Evolutionary conservation across 495 filamentous ascomycete species (phyloP).

Genomic region (Platismatia glauca): DNA sequence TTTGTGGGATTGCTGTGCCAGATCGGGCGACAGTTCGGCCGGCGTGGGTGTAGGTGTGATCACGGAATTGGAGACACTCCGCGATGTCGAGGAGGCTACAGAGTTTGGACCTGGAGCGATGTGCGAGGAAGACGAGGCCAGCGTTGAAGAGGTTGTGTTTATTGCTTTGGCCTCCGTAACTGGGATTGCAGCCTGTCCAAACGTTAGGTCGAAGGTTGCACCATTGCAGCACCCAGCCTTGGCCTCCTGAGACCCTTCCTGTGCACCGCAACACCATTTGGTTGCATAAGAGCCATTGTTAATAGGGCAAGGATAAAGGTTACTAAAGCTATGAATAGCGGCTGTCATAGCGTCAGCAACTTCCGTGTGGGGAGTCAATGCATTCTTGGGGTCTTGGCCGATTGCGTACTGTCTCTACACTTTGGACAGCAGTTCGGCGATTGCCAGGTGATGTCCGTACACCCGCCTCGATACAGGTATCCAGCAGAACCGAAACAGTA

Average conservation of each 20-base stretch:
- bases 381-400: not conserved
- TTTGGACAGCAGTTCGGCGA: conserved; percentile 12
- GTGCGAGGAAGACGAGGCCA: not conserved
- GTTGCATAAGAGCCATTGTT: not conserved
- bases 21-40: not conserved
- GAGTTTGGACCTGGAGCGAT: not conserved
- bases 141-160: not conserved
- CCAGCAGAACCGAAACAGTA: not conserved
- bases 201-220: not conserved
- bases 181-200: not conserved
- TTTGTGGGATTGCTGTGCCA: not conserved
- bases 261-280: not conserved
- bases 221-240: not conserved
- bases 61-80: not conserved
- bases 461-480: conserved; percentile 10
- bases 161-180: not conserved
- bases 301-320: not conserved
- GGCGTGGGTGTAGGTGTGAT: not conserved
- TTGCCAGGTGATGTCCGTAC: conserved; percentile 3
- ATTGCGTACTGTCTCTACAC: conserved; percentile 13
- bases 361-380: not conserved
- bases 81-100: not conserved
- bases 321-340: conserved; percentile 7
- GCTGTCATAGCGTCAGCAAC: conserved; percentile 2
- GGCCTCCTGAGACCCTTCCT: not conserved